Base-by-base conservation (phyloP, 2,329 filamentous ascomycete species). In the Alternaria burnsii region DNA sequence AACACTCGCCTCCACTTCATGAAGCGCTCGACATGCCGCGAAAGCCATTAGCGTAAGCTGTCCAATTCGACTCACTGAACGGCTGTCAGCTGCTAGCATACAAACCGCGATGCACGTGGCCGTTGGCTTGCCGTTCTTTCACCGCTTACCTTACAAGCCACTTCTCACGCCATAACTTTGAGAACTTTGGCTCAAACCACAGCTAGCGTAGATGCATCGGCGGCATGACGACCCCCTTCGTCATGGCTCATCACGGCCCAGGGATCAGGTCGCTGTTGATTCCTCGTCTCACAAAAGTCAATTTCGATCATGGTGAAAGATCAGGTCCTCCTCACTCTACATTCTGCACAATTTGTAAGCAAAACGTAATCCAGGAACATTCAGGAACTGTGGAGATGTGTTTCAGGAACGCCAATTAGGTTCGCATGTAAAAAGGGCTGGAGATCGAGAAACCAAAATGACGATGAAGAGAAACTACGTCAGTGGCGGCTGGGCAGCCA, bases 391-490 rank as follows among this genome's bases (percentile, higher is more conserved):
- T n/a, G 51, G 40, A n/a, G 18, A 24, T 32, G 40, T 34, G 51
- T 53, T 53, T 53, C 51, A 53, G 51, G 51, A 53, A 44, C 51
- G 51, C 51, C 20, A 50, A 50, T 30, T 12, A 53, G 18, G 18
- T 32, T 53, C 28, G 18, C 51, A 53, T 32, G 26, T 53, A 40
- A 42, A 44, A 53, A 18, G 26, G 5, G 40, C 28, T 51, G 47
- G 52, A 34, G 24, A 59, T 59, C 44, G 36, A 46, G 47, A 52
- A 52, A 26, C 34, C 52, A 59, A 41, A 9, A 55, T 59, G 56
- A 59, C 56, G 51, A 59, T 24, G 24, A 11, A 32, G 22, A 26
- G 34, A 20, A 58, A 54, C 50, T 58, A 58, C 55, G 55, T 58
- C 55, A 58, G 48, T 38, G 41, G 32, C 32, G 32, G 55, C 34